Evolutionary conservation across 2,329 filamentous ascomycete species (phyloP).

Genomic region (Chrysosporium queenslandicum): DNA sequence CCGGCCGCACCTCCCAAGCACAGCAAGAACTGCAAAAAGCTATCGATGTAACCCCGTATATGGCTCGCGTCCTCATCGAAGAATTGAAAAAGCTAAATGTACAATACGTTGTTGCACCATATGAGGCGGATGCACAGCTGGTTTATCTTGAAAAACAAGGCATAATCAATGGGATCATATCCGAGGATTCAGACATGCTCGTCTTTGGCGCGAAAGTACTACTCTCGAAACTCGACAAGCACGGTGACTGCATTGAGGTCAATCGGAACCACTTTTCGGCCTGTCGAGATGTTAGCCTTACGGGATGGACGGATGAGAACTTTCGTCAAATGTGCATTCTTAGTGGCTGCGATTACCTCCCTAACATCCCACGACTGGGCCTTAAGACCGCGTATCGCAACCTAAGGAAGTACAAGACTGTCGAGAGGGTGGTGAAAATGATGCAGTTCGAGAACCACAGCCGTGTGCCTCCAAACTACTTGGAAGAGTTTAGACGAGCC

Average conservation of each 20-base stretch:
- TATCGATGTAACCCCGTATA: conserved; percentile 88
- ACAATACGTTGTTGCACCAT: conserved; percentile 86
- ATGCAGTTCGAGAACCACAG: conserved; percentile 83
- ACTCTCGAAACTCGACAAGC: conserved; percentile 86
- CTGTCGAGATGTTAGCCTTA: conserved; percentile 76
- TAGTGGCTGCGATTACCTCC: conserved; percentile 92
- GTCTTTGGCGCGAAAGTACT: conserved; percentile 89
- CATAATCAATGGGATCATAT: conserved; percentile 75
- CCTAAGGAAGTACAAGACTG: conserved; percentile 78
- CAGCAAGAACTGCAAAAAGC: conserved; percentile 85
- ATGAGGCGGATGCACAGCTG: conserved; percentile 94
- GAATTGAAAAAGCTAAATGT: conserved; percentile 72
- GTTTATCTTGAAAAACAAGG: conserved; percentile 85
- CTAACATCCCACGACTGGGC: conserved; percentile 72
- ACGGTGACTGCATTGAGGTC: conserved; percentile 87
- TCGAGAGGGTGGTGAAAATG: conserved; percentile 71
- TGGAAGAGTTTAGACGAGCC: conserved; percentile 71
- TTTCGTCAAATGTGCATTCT: conserved; percentile 94
- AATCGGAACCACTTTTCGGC: conserved; percentile 80
- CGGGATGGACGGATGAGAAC: conserved; percentile 83
- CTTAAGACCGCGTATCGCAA: conserved; percentile 88
- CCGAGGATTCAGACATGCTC: conserved; percentile 90
- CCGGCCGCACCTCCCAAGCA: conserved; percentile 71
- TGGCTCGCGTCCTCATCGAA: conserved; percentile 86
- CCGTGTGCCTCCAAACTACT: conserved; percentile 68